These are phyloP conservation scores for Neonectria neomacrospora DNA, from an alignment of 2,329 filamentous ascomycete species.

Conservation along the genomic window DNA sequence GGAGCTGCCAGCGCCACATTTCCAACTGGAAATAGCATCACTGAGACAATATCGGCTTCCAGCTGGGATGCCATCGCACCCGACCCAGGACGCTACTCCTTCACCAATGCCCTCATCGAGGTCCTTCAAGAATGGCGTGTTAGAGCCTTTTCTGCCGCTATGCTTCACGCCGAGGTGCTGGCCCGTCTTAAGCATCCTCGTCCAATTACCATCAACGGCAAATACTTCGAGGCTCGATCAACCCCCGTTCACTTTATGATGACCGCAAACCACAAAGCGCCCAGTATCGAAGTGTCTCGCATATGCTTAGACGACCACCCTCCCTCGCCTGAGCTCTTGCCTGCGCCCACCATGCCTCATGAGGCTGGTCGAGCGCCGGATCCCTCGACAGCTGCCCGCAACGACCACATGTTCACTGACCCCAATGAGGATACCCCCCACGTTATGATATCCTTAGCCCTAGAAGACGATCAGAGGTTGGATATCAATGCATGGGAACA, in stretches of 20 bases:
- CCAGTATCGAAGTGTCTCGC: slow-evolving; percentile 66
- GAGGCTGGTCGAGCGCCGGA: slow-evolving; percentile 45
- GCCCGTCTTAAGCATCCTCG: slow-evolving; percentile 70
- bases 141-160: slow-evolving; percentile 67
- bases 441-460: slow-evolving; percentile 69
- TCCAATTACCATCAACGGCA: slow-evolving; percentile 67
- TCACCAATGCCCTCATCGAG: slow-evolving; percentile 68
- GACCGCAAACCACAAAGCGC: slow-evolving; percentile 68
- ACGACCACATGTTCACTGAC: slow-evolving; percentile 50
- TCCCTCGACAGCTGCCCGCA: slow-evolving; percentile 34
- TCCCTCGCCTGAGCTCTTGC: slow-evolving; percentile 36
- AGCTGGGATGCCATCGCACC: slow-evolving; percentile 71
- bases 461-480: slow-evolving; percentile 67
- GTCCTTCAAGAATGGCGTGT: slow-evolving; percentile 67
- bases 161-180: slow-evolving; percentile 69
- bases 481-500: slow-evolving; percentile 69
- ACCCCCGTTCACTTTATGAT: slow-evolving; percentile 73
- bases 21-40: slow-evolving; percentile 67
- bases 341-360: slow-evolving; percentile 30
- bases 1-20: slow-evolving; percentile 70
- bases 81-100: slow-evolving; percentile 68
- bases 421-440: slow-evolving; percentile 68
- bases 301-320: slow-evolving; percentile 42
- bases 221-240: slow-evolving; percentile 66
- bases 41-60: slow-evolving; percentile 70